Conservation (phyloP, 2,329 filamentous ascomycete species). For the Ophiostoma himal-ulmi region DNA sequence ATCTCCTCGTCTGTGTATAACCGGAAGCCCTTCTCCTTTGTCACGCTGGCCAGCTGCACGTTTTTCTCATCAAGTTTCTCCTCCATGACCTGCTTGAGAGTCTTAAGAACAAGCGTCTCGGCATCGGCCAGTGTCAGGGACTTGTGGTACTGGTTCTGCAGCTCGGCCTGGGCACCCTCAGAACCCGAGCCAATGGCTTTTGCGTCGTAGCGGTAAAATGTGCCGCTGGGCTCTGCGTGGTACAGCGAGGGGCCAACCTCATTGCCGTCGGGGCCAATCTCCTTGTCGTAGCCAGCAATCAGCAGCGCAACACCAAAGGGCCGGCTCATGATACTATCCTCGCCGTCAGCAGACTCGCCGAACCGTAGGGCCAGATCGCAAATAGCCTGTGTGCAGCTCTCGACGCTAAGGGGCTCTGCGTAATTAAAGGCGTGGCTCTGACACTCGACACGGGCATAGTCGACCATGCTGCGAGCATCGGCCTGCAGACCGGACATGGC, state of each 20-base stretch:
- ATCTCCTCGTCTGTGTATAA: slow-evolving; percentile 99
- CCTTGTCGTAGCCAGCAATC: slow-evolving; percentile 81
- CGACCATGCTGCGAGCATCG: slow-evolving; percentile 94
- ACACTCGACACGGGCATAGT: slow-evolving; percentile 95
- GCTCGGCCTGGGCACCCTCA: slow-evolving; percentile 92
- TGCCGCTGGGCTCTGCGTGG: slow-evolving; percentile 95
- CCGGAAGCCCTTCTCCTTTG: slow-evolving; percentile 94
- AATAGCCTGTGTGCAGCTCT: slow-evolving; percentile 98
- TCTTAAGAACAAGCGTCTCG: slow-evolving; percentile 93
- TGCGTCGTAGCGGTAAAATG: slow-evolving; percentile 97
- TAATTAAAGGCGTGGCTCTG: slow-evolving; percentile 98
- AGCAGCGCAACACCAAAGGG: slow-evolving; percentile 94
- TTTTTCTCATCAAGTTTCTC: slow-evolving; percentile 99
- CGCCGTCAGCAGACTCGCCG: slow-evolving; percentile 92
- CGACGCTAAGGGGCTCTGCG: slow-evolving; percentile 87
- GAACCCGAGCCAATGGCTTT: slow-evolving; percentile 98
- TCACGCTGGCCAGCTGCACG: slow-evolving; percentile 95
- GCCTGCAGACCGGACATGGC: slow-evolving; percentile 98
- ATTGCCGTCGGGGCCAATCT: slow-evolving; percentile 26
- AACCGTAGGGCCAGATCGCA: slow-evolving; percentile 95
- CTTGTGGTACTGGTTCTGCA: slow-evolving; percentile 99
- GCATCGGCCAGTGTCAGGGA: slow-evolving; percentile 89
- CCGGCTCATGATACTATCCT: slow-evolving; percentile 97
- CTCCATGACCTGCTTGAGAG: slow-evolving; percentile 99
- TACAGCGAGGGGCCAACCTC: slow-evolving; percentile 96